Base-by-base conservation (phyloP, 257 asterid species). In the Osmanthus fragrans region DNA sequence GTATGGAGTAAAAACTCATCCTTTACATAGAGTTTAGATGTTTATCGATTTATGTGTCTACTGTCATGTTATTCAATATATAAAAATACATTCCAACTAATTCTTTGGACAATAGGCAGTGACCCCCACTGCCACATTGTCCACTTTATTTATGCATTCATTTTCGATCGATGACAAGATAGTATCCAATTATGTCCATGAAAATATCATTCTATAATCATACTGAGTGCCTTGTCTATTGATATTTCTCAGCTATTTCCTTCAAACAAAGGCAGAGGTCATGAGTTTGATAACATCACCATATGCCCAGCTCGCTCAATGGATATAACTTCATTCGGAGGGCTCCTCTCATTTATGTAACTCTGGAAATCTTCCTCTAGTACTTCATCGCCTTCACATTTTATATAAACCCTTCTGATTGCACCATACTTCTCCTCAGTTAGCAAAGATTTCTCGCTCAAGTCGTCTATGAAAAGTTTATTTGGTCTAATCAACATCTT, bases 331-430 rank as follows among this genome's bases (percentile, higher is more conserved):
- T 85, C 78, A 27, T 85, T 27, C 7, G 92, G 93, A 25, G 86
- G 89, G 75, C 90, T 87, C 19, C 81, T 79, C 37, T 90, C 65
- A 36, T 86, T 80, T 56, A 65, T 73, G 72, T 72, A 86, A 72
- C 77, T 86, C 80, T 90, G 95, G 45, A 91, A 86, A 9, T 87
- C 91, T 81, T 86, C 85, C 3, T 63, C 84, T 87, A 88, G 72
- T 1, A 88, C 80, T 33, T 78, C 76, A 37, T 90, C 92, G 4
- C 67, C 88, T 78, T 87, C 83, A 15, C 90, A 89, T 25, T 83
- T 15, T n/a, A 92, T 75, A 30, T 80, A 92, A 70, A 86, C 85
- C 15, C 88, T 82, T 70, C 74, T 90, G 0, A 88, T 23, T 4
- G 72, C 30, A 3, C 96, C 97, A 54, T 86, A 92, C 37, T 79